Evolutionary conservation across 208 protist species (phyloP), one percentile per base, ranked within the genome.

Genomic region (Wallacemonas collosoma): DNA sequence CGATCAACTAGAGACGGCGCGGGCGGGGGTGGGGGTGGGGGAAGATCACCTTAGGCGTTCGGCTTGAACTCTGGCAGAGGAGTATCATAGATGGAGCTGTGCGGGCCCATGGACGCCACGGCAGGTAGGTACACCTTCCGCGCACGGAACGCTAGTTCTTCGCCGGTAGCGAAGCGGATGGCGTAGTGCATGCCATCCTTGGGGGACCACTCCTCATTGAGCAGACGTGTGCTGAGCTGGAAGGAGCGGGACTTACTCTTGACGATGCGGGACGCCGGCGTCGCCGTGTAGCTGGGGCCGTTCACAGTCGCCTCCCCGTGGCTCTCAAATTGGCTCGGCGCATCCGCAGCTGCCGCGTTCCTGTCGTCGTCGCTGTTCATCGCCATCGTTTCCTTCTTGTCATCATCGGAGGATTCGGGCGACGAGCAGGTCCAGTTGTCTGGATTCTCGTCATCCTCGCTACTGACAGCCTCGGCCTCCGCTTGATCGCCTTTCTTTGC

Each of bases 201-300:
- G 2, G 81, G 81, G 3, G 80, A 36, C 63, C 68, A 75, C 64
- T 86, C 81, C 67, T 86, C 77, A 67, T 86, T 86, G 45, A 86
- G 50, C 15, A 82, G 47, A 57, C 81, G 75, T 3, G 67, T 67
- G 67, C 72, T 64, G 47, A 82, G 72, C 63, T 82, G 76, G 76
- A 86, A 82, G 71, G 76, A 82, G 62, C 53, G 65, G 44, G 73
- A 75, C 55, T 81, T 43, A 68, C 72, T 86, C 44, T 60, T 44
- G 54, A 77, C 56, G 17, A 78, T 67, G 58, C 50, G 53, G 43
- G 48, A 68, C 8, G 53, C 40, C 4, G 35, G 48, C 58, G 64
- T 76, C 4, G 67, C 71, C 45, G 50, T 72, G 36, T 53, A 65
- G 43, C 38, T 48, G 12, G 64, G 45, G 47, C 50, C 50, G 5